These are phyloP conservation scores for Bonia amplexicaulis DNA, from an alignment of 176 grass and related monocot species.

Conservation along the genomic window DNA sequence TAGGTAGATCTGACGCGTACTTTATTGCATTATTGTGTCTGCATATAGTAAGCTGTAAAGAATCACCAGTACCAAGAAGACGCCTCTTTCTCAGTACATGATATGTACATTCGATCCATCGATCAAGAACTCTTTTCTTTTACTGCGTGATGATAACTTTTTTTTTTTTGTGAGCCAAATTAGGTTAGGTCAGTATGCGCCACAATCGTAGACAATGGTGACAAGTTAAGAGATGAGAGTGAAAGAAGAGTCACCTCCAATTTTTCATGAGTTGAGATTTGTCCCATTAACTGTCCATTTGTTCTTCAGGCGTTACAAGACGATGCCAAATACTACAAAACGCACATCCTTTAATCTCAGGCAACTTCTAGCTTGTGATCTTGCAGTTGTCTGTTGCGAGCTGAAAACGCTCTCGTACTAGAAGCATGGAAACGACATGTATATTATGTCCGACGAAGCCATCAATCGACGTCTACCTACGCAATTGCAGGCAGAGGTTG, in stretches of 20 bases:
- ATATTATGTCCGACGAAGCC: neutral
- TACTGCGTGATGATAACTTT: neutral
- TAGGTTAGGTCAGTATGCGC: neutral
- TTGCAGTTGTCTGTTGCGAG: constrained; percentile 23
- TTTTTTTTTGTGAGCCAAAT: neutral
- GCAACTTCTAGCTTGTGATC: neutral
- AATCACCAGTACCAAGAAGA: neutral
- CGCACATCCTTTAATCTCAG: neutral
- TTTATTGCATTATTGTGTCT: neutral
- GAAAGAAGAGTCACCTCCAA: constrained; percentile 19
- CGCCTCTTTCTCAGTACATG: too few relatives aligned
- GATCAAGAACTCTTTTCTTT: neutral
- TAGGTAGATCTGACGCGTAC: neutral
- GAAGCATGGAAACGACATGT: neutral
- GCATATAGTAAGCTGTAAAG: neutral
- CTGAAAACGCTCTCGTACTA: constrained; percentile 23
- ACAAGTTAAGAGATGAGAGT: neutral
- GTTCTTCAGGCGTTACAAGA: neutral
- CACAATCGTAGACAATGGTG: neutral
- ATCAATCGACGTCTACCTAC: neutral
- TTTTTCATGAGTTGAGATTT: neutral
- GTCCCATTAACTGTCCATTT: neutral
- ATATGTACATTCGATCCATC: neutral
- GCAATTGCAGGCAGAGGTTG: neutral
- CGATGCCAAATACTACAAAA: constrained; percentile 4